These are phyloP conservation scores for Calonectria hawksworthii DNA, from an alignment of 2,329 filamentous ascomycete genomes.

Conservation along the genomic window DNA sequence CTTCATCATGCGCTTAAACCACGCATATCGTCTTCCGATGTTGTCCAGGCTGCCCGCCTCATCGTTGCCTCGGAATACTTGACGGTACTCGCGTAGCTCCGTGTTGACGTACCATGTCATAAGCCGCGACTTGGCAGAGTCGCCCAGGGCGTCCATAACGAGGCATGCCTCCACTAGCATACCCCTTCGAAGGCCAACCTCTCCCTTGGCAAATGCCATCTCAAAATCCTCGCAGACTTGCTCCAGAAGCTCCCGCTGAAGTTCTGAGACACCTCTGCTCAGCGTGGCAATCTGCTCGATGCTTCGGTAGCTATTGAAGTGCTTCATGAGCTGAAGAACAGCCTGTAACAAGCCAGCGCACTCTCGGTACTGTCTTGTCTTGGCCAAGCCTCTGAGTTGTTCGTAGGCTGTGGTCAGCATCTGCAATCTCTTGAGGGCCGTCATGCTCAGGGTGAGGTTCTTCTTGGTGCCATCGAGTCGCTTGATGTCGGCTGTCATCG, in stretches of 20 bases:
- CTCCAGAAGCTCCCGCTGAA: constrained; percentile 92
- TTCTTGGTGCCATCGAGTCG: constrained; percentile 95
- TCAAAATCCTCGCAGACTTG: constrained; percentile 99
- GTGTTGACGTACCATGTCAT: constrained; percentile 99
- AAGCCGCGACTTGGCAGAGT: constrained; percentile 84
- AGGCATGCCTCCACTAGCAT: constrained; percentile 89
- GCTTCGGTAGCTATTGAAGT: constrained; percentile 97
- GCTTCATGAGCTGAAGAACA: constrained; percentile 96
- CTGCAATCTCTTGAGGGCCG: constrained; percentile 93
- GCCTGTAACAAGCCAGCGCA: constrained; percentile 95
- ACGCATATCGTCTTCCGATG: constrained; percentile 93
- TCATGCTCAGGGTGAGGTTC: constrained; percentile 98
- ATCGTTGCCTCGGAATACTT: constrained; percentile 96
- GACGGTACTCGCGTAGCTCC: constrained; percentile 92
- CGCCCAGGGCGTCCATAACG: constrained; percentile 95
- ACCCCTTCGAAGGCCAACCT: constrained; percentile 77
- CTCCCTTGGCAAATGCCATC: constrained; percentile 90
- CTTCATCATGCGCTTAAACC: constrained; percentile 97
- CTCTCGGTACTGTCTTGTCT: constrained; percentile 91
- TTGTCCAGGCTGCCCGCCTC: constrained; percentile 97
- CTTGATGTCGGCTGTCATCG: constrained; percentile 99
- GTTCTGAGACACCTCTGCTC: constrained; percentile 91
- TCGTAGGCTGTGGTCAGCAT: constrained; percentile 99
- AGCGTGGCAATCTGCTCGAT: constrained; percentile 98
- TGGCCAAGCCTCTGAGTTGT: constrained; percentile 86